Base-by-base conservation (phyloP, 495 filamentous ascomycete species). In the Gamarada debralockiae region DNA sequence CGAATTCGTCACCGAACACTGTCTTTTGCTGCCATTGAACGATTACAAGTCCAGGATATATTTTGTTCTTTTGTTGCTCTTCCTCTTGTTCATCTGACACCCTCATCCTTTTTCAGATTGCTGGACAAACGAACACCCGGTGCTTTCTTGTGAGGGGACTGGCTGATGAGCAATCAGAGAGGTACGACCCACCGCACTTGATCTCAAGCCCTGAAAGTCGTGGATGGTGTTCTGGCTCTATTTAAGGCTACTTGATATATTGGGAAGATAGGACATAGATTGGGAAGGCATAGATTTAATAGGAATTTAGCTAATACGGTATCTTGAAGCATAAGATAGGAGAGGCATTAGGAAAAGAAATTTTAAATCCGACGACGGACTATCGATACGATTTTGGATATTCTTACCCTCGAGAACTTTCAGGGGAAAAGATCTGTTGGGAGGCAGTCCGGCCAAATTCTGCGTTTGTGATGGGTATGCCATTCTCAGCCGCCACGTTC, bases 391-490 rank as follows among this genome's bases (percentile, higher is more conserved):
- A 22, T 43, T 23, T 21, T 22, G 29, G 7, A 20, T 18, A 29
- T 20, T 44, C 39, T 9, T 20, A 15, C 38, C 39, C 22, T 5
- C 22, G 29, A 24, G 27, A 18, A 18, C 37, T 44, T 36, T 38
- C 22, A 48, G 39, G 47, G 40, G 42, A 7, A 7, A 15, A 13
- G 27, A 10, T 45, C 23, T 53, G 13, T 42, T 37, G 37, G n/a
- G 20, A 25, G 38, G 45, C 46, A 22, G 36, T 52, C 27, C 39
- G 55, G 46, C 43, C 39, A 53, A 52, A 41, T n/a, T 56, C 57
- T 21, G 20, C 44, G 53, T 53, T 50, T 37, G 58, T 60, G 44
- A 60, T 60, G 53, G 53, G 58, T 60, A 53, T 47, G 58, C 25
- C 33, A 22, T 37, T 52, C 60, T 53, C 25, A 14, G 44, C 47